These are phyloP conservation scores for Trametes coccinea DNA, from an alignment of 768 basidiomycete genomes.

Conservation along the genomic window DNA sequence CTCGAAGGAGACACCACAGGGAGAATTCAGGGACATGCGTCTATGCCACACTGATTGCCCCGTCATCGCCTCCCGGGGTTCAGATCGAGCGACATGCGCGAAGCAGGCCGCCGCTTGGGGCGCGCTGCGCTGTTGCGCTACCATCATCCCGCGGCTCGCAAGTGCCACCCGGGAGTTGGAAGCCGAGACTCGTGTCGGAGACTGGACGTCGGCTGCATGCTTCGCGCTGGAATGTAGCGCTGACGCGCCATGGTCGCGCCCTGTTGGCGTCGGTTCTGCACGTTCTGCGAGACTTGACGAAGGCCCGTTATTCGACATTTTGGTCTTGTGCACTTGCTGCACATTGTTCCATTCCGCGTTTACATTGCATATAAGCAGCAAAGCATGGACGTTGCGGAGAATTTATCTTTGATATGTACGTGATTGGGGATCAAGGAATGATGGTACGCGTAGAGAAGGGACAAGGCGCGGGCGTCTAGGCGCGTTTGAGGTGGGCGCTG, in stretches of 20 bases:
- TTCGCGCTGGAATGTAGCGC: constrained; percentile 9
- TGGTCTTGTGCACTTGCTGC: not conserved
- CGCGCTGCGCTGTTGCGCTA: not conserved
- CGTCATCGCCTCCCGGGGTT: constrained; percentile 10
- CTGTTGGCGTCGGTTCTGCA: not conserved
- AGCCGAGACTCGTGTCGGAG: constrained; percentile 18
- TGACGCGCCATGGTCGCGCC: not conserved
- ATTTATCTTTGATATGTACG: constrained; percentile 8
- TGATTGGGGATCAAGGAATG: constrained; percentile 23
- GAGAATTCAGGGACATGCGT: not conserved
- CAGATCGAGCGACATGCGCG: not conserved
- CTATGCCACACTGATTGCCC: constrained; percentile 3
- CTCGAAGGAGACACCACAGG: not conserved
- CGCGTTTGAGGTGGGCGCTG: constrained; percentile 14
- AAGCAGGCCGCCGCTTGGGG: not conserved
- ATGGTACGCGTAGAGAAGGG: constrained; percentile 14
- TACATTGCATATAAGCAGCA: constrained; percentile 2
- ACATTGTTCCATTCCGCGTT: not conserved
- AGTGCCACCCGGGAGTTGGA: constrained; percentile 17
- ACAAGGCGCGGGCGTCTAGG: constrained; percentile 1
- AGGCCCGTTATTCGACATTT: not conserved
- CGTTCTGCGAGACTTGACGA: not conserved
- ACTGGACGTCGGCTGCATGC: not conserved
- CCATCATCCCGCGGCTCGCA: constrained; percentile 8
- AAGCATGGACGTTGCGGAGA: constrained; percentile 11